Evolutionary conservation across 345 rosid genomes (phyloP), one percentile per base, ranked within the genome.

Genomic region (Erodium maritimum): DNA sequence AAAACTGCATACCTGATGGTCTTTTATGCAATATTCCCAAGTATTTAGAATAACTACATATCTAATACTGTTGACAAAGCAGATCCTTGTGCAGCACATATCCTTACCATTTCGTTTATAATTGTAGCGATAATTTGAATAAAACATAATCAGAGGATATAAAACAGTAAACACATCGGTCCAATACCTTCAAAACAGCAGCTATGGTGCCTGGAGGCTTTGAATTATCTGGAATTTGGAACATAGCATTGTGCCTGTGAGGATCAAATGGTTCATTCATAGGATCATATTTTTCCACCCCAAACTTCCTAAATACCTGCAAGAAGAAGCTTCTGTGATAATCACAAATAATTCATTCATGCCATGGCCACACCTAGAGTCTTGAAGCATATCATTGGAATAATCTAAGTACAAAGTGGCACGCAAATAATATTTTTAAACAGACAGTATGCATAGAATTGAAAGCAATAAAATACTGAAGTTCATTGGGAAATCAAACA

Each of bases 171-270:
- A 29, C 34, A 29, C 34, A 29, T 29, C 34, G 34, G 8, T 29
- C 34, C 17, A 42, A 2, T 77, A 88, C 98, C 98, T 91, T 91
- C 9, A 91, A 69, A 62, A 88, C 96, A 55, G 71, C 75, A 67
- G 95, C 96, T 61, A 84, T 74, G 10, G 82, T 86, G 77, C 96
- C 95, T 18, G 74, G 77, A 23, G 96, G 95, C 82, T 84, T 91
- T 23, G 95, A 82, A 67, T 79, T 70, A 77, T 91, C 96, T 11
- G 90, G 83, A 61, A 82, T 74, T 73, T 82, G 82, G 72, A 81
- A 93, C 19, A 78, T 79, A 59, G 96, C 94, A 77, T 86, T 79
- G 68, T 89, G 96, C 75, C 82, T 77, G 58, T 89, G 79, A 34
- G 96, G 96, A 87, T 89, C 90, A 75, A 93, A 89, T 52, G 82